Evolutionary conservation across 75 land plant genomes (phyloP), one percentile per base, ranked within the genome.

Genomic region (Selaginella moellendorffii): DNA sequence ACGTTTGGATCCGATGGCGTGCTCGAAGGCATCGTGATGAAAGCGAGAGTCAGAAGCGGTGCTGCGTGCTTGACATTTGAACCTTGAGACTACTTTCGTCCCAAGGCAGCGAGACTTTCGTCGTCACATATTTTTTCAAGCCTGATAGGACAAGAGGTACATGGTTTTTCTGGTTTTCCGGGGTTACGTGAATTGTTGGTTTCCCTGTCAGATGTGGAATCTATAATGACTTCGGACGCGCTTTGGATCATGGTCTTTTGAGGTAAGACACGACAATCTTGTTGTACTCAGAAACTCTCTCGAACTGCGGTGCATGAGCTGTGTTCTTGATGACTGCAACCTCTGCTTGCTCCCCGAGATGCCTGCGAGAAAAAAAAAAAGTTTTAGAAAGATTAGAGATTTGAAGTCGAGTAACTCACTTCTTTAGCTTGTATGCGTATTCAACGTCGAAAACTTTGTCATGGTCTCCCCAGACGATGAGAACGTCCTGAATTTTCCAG

Each of bases 1-100:
- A 80, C 69, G 53, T 85, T 82, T 69, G 80, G 82, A 10, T 67
- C 75, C 62, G 88, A 82, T 69, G 88, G 86, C 17, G 80, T 85
- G 54, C 59, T 85, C 26, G 88, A 85, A 68, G 88, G 65, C 0
- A 66, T 82, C 46, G 88, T 85, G 52, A 72, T 77, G 81, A 84
- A 82, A 28, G 71, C 68, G 64, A 61, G 61, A 42, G 56, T 42
- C 18, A 61, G 78, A 42, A 74, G 56, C 30, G 74, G 74, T 21
- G 69, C 74, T 26, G 74, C 74, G 10, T 53, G 67, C 46, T 24
- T 71, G 24, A 71, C 30, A 21, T 71, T 71, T 65, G 74, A 71
- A 31, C 26, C 70, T n/a, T n/a, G n/a, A n/a, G n/a, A n/a, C n/a
- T n/a, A n/a, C n/a, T n/a, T n/a, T n/a, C n/a, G n/a, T n/a, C n/a